These are phyloP conservation scores for Penicillium hesseltinei DNA, from an alignment of 2,329 filamentous ascomycete species.

Conservation along the genomic window DNA sequence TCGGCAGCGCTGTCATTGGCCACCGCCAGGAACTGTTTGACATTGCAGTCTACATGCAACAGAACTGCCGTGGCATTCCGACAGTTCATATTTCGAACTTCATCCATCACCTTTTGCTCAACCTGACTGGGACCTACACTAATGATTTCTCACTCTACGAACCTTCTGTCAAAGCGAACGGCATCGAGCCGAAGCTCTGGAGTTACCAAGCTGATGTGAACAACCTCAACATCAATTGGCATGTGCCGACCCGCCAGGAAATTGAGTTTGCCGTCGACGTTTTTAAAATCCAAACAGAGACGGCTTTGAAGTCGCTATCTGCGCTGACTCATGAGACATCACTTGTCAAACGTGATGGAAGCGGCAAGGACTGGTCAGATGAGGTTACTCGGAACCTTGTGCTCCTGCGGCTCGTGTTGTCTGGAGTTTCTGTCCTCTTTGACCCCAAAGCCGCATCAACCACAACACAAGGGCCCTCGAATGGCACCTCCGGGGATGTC, in stretches of 20 bases:
- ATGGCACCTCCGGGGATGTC: slow-evolving; percentile 45
- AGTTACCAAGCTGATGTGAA: slow-evolving; percentile 71
- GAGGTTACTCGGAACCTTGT: slow-evolving; percentile 89
- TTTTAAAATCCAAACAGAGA: slow-evolving; percentile 78
- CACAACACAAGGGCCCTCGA: slow-evolving; percentile 38
- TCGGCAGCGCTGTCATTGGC: slow-evolving; percentile 82
- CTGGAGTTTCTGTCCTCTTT: slow-evolving; percentile 85
- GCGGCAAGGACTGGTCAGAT: slow-evolving; percentile 98
- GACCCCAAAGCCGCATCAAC: slow-evolving; percentile 71
- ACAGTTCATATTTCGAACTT: slow-evolving; percentile 97
- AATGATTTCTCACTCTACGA: slow-evolving; percentile 88
- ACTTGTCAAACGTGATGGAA: slow-evolving; percentile 83
- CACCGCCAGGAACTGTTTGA: slow-evolving; percentile 87
- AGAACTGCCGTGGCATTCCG: slow-evolving; percentile 87
- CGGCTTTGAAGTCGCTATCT: slow-evolving; percentile 70
- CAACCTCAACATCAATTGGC: slow-evolving; percentile 84
- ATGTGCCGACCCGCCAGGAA: slow-evolving; percentile 75
- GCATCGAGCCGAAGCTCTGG: slow-evolving; percentile 79
- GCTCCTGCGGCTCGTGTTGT: slow-evolving; percentile 82
- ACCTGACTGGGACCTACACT: slow-evolving; percentile 90
- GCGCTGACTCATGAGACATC: slow-evolving; percentile 78
- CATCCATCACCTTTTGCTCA: slow-evolving; percentile 92
- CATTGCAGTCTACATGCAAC: slow-evolving; percentile 93
- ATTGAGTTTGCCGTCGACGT: slow-evolving; percentile 85
- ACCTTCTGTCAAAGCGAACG: slow-evolving; percentile 66